Evolutionary conservation across 169 alveolate species (phyloP).

Genomic region (Plasmodium inui): DNA sequence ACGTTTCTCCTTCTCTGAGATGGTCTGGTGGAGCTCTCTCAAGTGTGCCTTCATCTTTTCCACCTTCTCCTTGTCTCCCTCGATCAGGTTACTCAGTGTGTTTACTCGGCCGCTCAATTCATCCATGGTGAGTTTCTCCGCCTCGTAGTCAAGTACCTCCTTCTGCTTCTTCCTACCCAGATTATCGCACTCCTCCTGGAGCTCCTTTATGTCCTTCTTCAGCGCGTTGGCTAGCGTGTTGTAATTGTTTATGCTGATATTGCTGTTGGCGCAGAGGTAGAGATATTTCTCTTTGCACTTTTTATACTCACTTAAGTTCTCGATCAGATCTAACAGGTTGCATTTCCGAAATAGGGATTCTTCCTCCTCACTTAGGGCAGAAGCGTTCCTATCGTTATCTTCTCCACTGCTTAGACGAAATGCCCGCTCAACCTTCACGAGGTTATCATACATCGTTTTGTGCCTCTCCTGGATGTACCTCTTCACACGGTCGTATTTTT

Average conservation of each 20-base stretch:
- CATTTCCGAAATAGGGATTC: not conserved
- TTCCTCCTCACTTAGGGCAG: slow-evolving; percentile 34
- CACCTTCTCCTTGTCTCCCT: slow-evolving; percentile 39
- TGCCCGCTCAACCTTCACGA: slow-evolving; percentile 36
- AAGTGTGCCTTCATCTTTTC: slow-evolving; percentile 38
- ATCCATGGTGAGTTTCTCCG: slow-evolving; percentile 31
- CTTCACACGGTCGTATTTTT: slow-evolving; percentile 45
- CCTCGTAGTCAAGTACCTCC: slow-evolving; percentile 23
- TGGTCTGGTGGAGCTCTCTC: slow-evolving; percentile 4
- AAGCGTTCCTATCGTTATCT: slow-evolving; percentile 11
- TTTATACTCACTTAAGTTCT: slow-evolving; percentile 20
- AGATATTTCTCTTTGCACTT: slow-evolving; percentile 29
- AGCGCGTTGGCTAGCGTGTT: not conserved
- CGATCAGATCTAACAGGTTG: slow-evolving; percentile 14
- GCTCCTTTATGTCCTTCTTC: slow-evolving; percentile 51
- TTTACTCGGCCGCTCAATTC: not conserved
- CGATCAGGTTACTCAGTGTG: slow-evolving; percentile 53
- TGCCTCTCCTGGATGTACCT: slow-evolving; percentile 23
- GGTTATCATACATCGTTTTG: slow-evolving; percentile 31
- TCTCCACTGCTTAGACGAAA: not conserved
- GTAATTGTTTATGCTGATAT: slow-evolving; percentile 44
- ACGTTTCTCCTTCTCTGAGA: slow-evolving; percentile 41
- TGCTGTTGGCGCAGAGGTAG: slow-evolving; percentile 57
- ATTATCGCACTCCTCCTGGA: slow-evolving; percentile 67
- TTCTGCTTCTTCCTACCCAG: slow-evolving; percentile 49